Percentiles rank a stretch among this genome's conserved stretches.
phyloP scores from a whole-genome alignment of 345 rosid genomes.

The Citrus inodora region DNA sequence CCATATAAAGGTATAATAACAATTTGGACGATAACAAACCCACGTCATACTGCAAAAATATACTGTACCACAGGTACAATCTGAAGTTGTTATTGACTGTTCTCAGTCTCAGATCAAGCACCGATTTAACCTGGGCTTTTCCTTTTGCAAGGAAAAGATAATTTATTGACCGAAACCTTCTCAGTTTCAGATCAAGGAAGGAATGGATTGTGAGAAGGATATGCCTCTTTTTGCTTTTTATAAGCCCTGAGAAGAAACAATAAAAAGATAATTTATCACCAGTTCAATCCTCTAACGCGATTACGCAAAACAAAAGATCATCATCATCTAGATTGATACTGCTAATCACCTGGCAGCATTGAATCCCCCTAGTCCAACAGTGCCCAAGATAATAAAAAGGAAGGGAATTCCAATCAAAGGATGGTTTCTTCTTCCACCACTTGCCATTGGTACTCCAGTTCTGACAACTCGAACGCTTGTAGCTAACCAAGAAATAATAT shows the following conservation, averaged over 20 bases:
- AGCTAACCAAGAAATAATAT: slow-evolving; percentile 32
- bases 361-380: slow-evolving; percentile 69
- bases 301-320: not conserved
- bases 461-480: slow-evolving; percentile 56
- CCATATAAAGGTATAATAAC: not conserved
- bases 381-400: slow-evolving; percentile 55
- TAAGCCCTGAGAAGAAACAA: slow-evolving; percentile 58
- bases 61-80: not conserved
- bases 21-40: not conserved
- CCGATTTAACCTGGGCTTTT: not conserved
- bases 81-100: not conserved
- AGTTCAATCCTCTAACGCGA: not conserved
- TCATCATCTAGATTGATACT: not conserved
- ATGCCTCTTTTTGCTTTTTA: slow-evolving; percentile 58
- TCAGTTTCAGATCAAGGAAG: slow-evolving; percentile 46
- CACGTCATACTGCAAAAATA: not conserved
- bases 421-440: slow-evolving; percentile 53
- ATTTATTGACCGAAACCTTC: not conserved
- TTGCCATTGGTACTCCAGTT: slow-evolving; percentile 56
- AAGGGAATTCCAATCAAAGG: slow-evolving; percentile 18
- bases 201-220: slow-evolving; percentile 83
- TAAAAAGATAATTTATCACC: not conserved
- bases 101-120: not conserved
- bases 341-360: slow-evolving; percentile 57
- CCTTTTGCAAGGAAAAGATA: not conserved